Conservation (phyloP, 352 stramenopile species). For the Blastocystis sp. region DNA sequence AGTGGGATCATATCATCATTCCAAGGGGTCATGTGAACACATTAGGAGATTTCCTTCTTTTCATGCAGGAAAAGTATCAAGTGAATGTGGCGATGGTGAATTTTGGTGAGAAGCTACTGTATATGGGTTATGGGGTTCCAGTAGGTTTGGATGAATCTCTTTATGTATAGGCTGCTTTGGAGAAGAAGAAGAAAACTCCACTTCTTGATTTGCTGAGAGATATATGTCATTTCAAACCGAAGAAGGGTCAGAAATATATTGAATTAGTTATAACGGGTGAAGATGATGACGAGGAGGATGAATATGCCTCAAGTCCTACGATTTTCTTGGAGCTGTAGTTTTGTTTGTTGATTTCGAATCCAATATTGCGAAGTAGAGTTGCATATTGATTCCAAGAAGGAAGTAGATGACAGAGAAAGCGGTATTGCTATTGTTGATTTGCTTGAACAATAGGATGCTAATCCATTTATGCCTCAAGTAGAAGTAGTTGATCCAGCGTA, state of each 20-base stretch:
- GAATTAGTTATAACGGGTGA: slow-evolving; percentile 3
- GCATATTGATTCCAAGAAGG: too few relatives aligned
- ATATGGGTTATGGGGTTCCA: slow-evolving; percentile 70
- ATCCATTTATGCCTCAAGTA: slow-evolving; percentile 25
- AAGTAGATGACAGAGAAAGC: too few relatives aligned
- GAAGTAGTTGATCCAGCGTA: neutral
- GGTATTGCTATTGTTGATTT: too few relatives aligned
- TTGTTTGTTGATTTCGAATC: slow-evolving; percentile 44
- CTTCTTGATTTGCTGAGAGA: neutral
- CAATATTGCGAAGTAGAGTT: too few relatives aligned
- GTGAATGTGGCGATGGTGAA: slow-evolving; percentile 94
- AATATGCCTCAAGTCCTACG: neutral
- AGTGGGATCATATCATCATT: slow-evolving; percentile 14
- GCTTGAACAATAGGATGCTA: neutral
- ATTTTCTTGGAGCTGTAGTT: slow-evolving; percentile 8
- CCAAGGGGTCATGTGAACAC: neutral
- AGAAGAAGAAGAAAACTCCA: slow-evolving; percentile 8
- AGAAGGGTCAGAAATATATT: slow-evolving; percentile 49
- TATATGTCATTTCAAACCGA: neutral
- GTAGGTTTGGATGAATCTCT: neutral
- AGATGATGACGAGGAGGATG: neutral
- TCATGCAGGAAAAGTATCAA: slow-evolving; percentile 89
- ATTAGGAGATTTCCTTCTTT: slow-evolving; percentile 69
- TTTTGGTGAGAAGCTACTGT: slow-evolving; percentile 73
- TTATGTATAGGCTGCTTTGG: neutral